Conservation (phyloP, 2,329 filamentous ascomycete genomes). For the Colletotrichum liriopes region DNA sequence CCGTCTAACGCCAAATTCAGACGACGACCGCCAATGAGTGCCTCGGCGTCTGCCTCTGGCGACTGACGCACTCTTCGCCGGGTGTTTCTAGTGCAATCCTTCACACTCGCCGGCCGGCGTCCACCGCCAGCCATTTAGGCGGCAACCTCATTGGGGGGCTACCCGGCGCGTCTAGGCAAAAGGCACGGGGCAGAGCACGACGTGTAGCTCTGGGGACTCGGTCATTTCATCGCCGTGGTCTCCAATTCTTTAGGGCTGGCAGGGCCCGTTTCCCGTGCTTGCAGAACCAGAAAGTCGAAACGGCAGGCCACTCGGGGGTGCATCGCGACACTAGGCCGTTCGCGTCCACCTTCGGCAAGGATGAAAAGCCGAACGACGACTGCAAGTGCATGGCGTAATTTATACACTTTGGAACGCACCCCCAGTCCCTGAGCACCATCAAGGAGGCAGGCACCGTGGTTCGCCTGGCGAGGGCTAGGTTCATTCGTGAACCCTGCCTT, state of each 20-base stretch:
- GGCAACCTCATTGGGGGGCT: neutral
- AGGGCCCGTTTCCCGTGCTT: neutral
- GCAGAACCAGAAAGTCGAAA: neutral
- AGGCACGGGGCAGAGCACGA: neutral
- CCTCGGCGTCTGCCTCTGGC: neutral
- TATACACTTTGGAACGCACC: conserved; percentile 5
- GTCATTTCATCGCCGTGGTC: neutral
- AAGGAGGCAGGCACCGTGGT: neutral
- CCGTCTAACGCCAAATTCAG: neutral
- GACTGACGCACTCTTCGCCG: neutral
- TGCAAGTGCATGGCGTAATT: neutral
- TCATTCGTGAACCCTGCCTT: neutral
- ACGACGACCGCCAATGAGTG: conserved; percentile 4
- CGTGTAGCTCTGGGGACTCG: neutral
- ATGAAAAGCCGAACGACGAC: neutral
- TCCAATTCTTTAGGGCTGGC: conserved; percentile 26
- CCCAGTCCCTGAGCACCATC: neutral
- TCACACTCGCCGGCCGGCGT: neutral
- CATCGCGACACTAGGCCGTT: neutral
- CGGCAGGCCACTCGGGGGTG: neutral
- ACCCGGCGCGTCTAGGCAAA: neutral
- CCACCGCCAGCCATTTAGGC: neutral
- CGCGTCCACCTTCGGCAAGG: neutral
- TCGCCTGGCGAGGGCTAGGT: no score
- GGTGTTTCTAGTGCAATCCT: neutral